Percentiles rank a stretch among this genome's conserved stretches.
phyloP scores from a whole-genome alignment of 257 asterid genomes.

The Solanum chmielewskii region DNA sequence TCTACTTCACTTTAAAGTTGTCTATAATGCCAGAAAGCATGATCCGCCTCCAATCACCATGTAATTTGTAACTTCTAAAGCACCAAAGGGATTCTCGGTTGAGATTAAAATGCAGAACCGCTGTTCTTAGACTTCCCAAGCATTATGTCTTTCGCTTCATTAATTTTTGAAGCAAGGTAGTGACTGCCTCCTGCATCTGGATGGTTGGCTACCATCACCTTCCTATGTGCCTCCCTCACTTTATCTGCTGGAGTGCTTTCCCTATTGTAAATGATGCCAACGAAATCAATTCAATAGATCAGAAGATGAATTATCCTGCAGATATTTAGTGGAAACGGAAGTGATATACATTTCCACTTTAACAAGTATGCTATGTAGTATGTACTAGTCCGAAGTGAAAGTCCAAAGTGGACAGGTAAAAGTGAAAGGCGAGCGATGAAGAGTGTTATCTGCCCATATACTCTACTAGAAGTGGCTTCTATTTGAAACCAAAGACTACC shows the following conservation, averaged over 20 bases:
- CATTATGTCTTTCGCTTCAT: conserved; percentile 71
- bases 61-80: not conserved
- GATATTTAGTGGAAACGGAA: not conserved
- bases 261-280: conserved; percentile 16
- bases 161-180: conserved; percentile 84
- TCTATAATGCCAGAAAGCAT: not conserved
- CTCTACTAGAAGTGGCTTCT: not conserved
- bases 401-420: not conserved
- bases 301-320: not conserved
- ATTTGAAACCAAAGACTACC: not conserved
- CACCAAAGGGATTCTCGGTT: not conserved
- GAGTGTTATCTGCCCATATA: not conserved
- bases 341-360: not conserved
- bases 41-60: not conserved
- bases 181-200: conserved; percentile 98
- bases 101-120: conserved; percentile 58
- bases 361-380: not conserved
- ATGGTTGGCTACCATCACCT: conserved; percentile 92
- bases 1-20: not conserved
- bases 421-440: not conserved
- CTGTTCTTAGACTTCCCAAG: conserved; percentile 55
- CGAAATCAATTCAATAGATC: not conserved
- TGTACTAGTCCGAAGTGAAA: not conserved
- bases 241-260: conserved; percentile 67
- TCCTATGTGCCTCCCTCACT: conserved; percentile 83